These are phyloP conservation scores for Rhodotorula glutinis DNA, from an alignment of 1,284 basidiomycete species.

Conservation along the genomic window DNA sequence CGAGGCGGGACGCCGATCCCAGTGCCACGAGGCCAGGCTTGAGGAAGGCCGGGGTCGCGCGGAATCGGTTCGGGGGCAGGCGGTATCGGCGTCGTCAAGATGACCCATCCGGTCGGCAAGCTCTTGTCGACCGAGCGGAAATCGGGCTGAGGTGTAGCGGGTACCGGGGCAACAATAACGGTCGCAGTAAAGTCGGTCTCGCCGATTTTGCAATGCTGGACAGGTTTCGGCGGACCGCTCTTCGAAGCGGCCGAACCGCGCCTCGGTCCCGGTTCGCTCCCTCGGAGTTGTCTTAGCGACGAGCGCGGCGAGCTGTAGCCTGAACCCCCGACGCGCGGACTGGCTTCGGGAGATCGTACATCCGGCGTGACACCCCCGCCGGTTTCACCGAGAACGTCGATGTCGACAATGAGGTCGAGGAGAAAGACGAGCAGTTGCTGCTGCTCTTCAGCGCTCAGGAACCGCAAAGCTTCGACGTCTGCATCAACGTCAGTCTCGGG, in stretches of 20 bases:
- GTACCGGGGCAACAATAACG: background rate
- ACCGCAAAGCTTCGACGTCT: background rate
- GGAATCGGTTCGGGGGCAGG: background rate
- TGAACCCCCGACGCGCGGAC: background rate
- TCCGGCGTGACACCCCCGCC: background rate
- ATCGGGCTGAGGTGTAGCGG: background rate
- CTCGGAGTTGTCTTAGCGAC: background rate
- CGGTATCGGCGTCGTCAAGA: slow-evolving; percentile 5
- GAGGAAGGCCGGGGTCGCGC: background rate
- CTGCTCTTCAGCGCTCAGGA: slow-evolving; percentile 16
- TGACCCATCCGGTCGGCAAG: slow-evolving; percentile 9
- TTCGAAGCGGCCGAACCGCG: background rate
- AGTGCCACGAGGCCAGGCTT: background rate
- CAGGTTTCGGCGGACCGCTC: background rate
- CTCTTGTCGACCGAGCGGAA: background rate
- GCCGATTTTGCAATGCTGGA: slow-evolving; percentile 1
- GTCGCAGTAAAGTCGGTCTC: slow-evolving; percentile 1
- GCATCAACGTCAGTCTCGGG: background rate
- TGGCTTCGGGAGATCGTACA: too few species aligned
- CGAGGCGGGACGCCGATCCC: background rate
- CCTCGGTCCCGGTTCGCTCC: background rate
- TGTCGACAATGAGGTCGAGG: slow-evolving; percentile 25
- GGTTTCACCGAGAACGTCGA: background rate
- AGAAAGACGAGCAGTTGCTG: slow-evolving; percentile 8
- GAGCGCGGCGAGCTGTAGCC: background rate